phyloP scores from a whole-genome alignment of 2,329 filamentous ascomycete species.

The Sporothrix dimorphospora region DNA sequence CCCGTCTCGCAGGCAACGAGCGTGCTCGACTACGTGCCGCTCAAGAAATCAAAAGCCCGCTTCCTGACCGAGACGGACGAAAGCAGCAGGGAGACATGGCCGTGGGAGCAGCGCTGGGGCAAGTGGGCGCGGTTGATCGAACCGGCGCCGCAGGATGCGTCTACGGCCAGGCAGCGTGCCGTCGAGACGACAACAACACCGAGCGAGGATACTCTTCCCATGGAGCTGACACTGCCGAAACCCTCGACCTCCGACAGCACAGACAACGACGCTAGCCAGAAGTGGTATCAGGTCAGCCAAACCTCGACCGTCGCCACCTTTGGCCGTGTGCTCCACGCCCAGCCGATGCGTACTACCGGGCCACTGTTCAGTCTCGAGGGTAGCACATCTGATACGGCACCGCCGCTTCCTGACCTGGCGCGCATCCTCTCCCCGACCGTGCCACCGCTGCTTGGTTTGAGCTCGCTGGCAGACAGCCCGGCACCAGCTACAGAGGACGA shows the following conservation, averaged over 20 bases:
- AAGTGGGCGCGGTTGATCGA: constrained; percentile 33
- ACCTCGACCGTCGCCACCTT: constrained; percentile 47
- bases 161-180: not conserved
- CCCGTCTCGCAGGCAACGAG: constrained; percentile 26
- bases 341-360: not conserved
- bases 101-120: constrained; percentile 43
- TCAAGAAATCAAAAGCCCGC: constrained; percentile 34
- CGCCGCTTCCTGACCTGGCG: constrained; percentile 30
- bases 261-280: not conserved
- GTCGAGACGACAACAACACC: not conserved
- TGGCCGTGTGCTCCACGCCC: constrained; percentile 53
- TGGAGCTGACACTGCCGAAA: constrained; percentile 3
- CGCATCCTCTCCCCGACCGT: constrained; percentile 51
- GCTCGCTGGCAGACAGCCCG: constrained; percentile 38
- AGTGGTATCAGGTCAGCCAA: constrained; percentile 19
- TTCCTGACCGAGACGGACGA: constrained; percentile 41
- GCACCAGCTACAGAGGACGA: constrained; percentile 27
- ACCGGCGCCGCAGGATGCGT: constrained; percentile 9
- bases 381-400: not conserved
- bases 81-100: constrained; percentile 39
- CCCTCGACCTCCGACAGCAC: not conserved
- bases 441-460: constrained; percentile 53
- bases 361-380: not conserved
- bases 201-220: constrained; percentile 2
- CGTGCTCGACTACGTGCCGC: constrained; percentile 34